These are phyloP conservation scores for Ganoderma multipileum DNA, from an alignment of 1,284 basidiomycete species.

Conservation along the genomic window DNA sequence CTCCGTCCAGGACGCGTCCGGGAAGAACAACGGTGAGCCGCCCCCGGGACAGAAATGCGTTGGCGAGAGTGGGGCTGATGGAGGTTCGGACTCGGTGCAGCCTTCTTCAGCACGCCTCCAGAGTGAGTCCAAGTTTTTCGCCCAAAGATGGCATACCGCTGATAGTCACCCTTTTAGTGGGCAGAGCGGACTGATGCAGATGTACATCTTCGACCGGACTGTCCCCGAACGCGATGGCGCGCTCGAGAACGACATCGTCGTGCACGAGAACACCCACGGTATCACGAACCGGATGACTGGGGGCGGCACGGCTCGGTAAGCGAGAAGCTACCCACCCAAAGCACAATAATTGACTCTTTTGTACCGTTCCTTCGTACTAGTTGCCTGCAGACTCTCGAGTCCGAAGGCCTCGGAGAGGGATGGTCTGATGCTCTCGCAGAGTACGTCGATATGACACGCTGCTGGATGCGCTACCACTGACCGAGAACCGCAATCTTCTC, in stretches of 20 bases:
- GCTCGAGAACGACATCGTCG: slow-evolving; percentile 57
- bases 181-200: slow-evolving; percentile 39
- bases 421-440: slow-evolving; percentile 60
- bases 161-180: slow-evolving; percentile 9
- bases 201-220: slow-evolving; percentile 50
- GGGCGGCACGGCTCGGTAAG: slow-evolving; percentile 51
- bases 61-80: background rate
- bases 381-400: slow-evolving; percentile 56
- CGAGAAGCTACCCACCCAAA: background rate
- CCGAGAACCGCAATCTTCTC: background rate
- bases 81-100: background rate
- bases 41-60: too few relatives aligned
- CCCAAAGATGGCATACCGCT: too few relatives aligned
- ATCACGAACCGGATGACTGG: slow-evolving; percentile 59
- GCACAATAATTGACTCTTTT: background rate
- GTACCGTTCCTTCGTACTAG: slow-evolving; percentile 22
- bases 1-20: slow-evolving; percentile 47
- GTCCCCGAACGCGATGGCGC: slow-evolving; percentile 52
- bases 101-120: slow-evolving; percentile 33
- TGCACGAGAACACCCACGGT: slow-evolving; percentile 58
- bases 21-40: slow-evolving; percentile 44
- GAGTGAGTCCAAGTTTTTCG: too few relatives aligned
- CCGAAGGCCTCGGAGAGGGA: slow-evolving; percentile 59
- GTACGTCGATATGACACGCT: slow-evolving; percentile 21
- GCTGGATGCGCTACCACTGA: background rate